phyloP scores from a whole-genome alignment of 208 protist genomes.

The Trypanosoma avium region DNA sequence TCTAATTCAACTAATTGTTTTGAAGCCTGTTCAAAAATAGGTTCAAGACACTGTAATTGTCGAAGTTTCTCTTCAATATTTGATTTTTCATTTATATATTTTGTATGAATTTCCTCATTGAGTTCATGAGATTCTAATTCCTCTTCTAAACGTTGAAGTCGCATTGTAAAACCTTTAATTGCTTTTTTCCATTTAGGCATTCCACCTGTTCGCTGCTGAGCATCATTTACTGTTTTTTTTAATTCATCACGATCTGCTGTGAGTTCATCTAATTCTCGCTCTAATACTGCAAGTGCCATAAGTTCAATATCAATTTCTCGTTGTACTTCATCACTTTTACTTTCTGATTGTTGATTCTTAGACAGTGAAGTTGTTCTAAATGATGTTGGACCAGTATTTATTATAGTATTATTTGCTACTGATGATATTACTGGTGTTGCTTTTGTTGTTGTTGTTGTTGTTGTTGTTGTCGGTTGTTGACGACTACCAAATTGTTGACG shows the following conservation, averaged over 20 bases:
- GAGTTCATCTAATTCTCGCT: constrained; percentile 64
- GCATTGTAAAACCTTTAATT: constrained; percentile 41
- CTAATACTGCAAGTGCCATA: constrained; percentile 39
- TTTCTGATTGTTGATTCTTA: neutral
- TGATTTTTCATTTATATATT: constrained; percentile 27
- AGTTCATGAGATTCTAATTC: constrained; percentile 23
- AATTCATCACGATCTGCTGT: constrained; percentile 40
- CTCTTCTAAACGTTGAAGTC: constrained; percentile 33
- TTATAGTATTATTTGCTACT: too few species aligned
- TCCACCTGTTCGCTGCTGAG: constrained; percentile 8
- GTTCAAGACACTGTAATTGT: constrained; percentile 48
- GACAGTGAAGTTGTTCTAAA: too few species aligned
- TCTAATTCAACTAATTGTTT: constrained; percentile 70
- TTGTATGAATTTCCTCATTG: neutral
- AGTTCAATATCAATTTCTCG: constrained; percentile 53
- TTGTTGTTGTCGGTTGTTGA: neutral
- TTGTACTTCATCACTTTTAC: neutral
- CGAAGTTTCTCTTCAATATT: constrained; percentile 37
- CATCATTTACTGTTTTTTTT: constrained; percentile 32
- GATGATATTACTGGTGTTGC: constrained; percentile 17
- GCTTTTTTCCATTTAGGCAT: constrained; percentile 37
- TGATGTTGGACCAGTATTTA: too few species aligned
- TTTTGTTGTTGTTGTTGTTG: neutral
- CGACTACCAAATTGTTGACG: neutral
- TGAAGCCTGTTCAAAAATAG: constrained; percentile 43